Conservation (phyloP, 2,329 filamentous ascomycete genomes). For the Colletotrichum echinochloae region DNA sequence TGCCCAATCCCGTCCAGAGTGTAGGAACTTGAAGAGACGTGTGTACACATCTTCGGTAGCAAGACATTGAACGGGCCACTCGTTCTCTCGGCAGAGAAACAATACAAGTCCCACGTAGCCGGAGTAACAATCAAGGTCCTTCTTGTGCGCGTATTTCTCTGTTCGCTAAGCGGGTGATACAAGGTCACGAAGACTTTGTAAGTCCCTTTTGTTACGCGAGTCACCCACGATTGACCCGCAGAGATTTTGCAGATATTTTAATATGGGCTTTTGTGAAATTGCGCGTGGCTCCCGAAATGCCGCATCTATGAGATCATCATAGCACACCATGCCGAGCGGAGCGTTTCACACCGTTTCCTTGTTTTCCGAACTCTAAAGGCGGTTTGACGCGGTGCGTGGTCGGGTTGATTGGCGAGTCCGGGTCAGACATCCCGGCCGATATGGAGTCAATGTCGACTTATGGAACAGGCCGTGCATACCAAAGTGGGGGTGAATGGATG, state of each 20-base stretch:
- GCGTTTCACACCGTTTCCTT: slow-evolving; percentile 24
- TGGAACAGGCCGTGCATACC: slow-evolving; percentile 25
- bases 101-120: not conserved
- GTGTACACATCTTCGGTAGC: not conserved
- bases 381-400: slow-evolving; percentile 7
- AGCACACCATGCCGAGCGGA: slow-evolving; percentile 5
- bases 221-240: not conserved
- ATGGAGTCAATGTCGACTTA: slow-evolving; percentile 8
- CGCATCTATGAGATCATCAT: slow-evolving; percentile 19
- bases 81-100: not conserved
- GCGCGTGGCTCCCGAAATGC: not conserved
- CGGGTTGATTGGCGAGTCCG: slow-evolving; percentile 30
- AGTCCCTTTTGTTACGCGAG: too few species aligned
- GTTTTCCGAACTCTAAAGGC: slow-evolving; percentile 29
- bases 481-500: slow-evolving; percentile 31
- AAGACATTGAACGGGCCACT: not conserved
- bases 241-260: slow-evolving; percentile 18
- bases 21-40: not conserved
- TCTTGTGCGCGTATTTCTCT: not conserved
- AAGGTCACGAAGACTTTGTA: too few species aligned
- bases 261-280: slow-evolving; percentile 16
- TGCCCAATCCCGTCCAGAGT: too few species aligned
- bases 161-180: not conserved
- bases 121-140: not conserved
- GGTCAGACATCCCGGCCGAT: slow-evolving; percentile 21